Conservation (phyloP, 1,284 basidiomycete genomes). For the Rhodofomes roseus region DNA sequence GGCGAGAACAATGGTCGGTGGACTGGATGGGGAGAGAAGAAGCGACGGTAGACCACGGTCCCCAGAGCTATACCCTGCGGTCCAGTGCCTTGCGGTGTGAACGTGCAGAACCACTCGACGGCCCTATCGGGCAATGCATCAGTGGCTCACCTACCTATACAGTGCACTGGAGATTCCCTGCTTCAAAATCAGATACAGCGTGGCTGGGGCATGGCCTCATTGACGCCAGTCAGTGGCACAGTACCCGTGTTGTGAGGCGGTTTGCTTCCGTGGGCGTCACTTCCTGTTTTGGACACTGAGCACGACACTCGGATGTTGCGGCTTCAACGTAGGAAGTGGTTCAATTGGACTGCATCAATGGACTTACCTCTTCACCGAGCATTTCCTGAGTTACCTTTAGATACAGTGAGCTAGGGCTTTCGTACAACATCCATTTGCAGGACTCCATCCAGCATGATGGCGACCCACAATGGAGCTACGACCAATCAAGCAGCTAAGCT, state of each 20-base stretch:
- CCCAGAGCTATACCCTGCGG: not conserved
- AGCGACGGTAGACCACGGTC: not conserved
- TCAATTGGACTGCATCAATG: no score
- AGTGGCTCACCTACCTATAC: not conserved
- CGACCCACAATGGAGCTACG: no score
- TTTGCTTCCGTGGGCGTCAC: not conserved
- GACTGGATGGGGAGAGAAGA: not conserved
- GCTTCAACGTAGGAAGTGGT: no score
- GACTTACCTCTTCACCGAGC: no score
- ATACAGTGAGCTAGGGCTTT: no score
- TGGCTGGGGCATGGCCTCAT: not conserved
- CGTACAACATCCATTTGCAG: no score
- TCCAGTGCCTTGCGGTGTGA: not conserved
- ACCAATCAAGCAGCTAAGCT: no score
- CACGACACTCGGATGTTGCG: no score
- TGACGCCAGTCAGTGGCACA: not conserved
- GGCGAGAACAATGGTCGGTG: not conserved
- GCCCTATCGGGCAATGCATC: not conserved
- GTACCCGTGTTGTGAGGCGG: not conserved
- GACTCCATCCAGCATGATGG: no score
- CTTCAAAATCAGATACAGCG: not conserved
- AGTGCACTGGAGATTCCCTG: not conserved
- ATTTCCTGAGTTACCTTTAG: no score
- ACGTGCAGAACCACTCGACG: not conserved
- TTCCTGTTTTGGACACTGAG: not conserved